Base-by-base conservation (phyloP, 345 rosid genomes). In the Hirschfeldia incana region DNA sequence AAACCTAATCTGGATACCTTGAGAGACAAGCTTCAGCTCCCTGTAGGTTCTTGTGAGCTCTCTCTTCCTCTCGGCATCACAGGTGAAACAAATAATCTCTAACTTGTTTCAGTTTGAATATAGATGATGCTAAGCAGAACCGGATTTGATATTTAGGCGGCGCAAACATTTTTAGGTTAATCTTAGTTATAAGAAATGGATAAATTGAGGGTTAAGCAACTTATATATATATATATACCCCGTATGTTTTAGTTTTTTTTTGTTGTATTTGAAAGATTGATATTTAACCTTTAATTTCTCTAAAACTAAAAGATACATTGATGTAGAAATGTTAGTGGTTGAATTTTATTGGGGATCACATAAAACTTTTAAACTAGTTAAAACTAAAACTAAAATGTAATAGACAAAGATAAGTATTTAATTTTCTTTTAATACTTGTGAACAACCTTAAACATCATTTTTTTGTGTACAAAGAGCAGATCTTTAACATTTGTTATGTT, bases 31-130 rank as follows among this genome's bases (percentile, higher is more conserved):
- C 63, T 88, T 53, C 93, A 88, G 79, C 97, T 93, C 53, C 97
- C 99, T 1, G 73, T 83, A 27, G 99, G 99, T 17, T 95, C 99
- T 60, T 95, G 99, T 72, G 99, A 93, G 81, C 97, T 95, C 53
- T 86, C 98, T 36, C 94, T 91, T 79, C 93, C 99, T 26, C 82
- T 95, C n/a, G 83, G 87, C 36, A 85, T 85, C 66, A 86, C 76
- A 86, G 97, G 98, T 91, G 26, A 75, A 81, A 46, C 39, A 32
- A 69, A 32, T 4, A 74, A 17, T 11, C 10, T 6, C 39, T 7
- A 15, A 28, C 0, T 15, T 61, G 13, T 79, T 34, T 34, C 0
- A 17, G 44, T 78, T 26, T 65, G 5, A 58, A 65, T 29, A 42
- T 6, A 5, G 57, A 49, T 49, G 2, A 49, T 49, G 55, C 6